Evolutionary conservation across 345 rosid species (phyloP).

Genomic region (Aethionema arabicum): DNA sequence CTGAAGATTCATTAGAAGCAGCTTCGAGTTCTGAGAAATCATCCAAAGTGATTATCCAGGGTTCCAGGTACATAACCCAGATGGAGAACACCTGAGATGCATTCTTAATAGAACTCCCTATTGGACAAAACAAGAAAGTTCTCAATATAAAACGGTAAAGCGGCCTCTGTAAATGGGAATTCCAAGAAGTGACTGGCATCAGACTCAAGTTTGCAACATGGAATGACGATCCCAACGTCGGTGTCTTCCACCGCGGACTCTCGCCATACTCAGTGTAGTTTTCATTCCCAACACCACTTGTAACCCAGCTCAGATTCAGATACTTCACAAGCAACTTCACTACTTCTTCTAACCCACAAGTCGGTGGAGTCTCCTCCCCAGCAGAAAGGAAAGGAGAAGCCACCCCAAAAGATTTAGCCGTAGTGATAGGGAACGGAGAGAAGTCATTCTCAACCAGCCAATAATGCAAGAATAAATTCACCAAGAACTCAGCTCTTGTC

Average conservation of each 20-base stretch:
- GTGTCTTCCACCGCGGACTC: slow-evolving; percentile 49
- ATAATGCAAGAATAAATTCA: slow-evolving; percentile 63
- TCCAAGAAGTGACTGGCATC: slow-evolving; percentile 62
- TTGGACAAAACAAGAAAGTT: slow-evolving; percentile 75
- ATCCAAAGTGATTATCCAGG: slow-evolving; percentile 64
- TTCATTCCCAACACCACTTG: slow-evolving; percentile 41
- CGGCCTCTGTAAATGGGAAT: slow-evolving; percentile 67
- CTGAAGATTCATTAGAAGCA: slow-evolving; percentile 41
- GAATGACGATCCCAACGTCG: slow-evolving; percentile 43
- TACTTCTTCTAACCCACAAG: slow-evolving; percentile 68
- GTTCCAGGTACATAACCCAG: slow-evolving; percentile 81
- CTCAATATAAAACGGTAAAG: slow-evolving; percentile 75
- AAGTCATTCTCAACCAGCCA: slow-evolving; percentile 95
- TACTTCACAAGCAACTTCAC: slow-evolving; percentile 83
- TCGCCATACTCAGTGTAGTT: slow-evolving; percentile 37
- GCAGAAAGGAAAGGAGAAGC: slow-evolving; percentile 48
- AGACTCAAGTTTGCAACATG: slow-evolving; percentile 39
- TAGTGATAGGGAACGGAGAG: slow-evolving; percentile 58
- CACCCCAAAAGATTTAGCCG: slow-evolving; percentile 69
- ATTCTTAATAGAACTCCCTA: slow-evolving; percentile 72
- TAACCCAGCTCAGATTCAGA: slow-evolving; percentile 62
- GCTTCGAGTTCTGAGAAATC: slow-evolving; percentile 65
- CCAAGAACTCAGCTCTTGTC: slow-evolving; percentile 71
- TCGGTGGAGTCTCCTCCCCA: slow-evolving; percentile 67
- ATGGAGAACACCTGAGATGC: slow-evolving; percentile 77